phyloP scores from a whole-genome alignment of 108 stramenopile species.

The Aurantiochytrium sp. region DNA sequence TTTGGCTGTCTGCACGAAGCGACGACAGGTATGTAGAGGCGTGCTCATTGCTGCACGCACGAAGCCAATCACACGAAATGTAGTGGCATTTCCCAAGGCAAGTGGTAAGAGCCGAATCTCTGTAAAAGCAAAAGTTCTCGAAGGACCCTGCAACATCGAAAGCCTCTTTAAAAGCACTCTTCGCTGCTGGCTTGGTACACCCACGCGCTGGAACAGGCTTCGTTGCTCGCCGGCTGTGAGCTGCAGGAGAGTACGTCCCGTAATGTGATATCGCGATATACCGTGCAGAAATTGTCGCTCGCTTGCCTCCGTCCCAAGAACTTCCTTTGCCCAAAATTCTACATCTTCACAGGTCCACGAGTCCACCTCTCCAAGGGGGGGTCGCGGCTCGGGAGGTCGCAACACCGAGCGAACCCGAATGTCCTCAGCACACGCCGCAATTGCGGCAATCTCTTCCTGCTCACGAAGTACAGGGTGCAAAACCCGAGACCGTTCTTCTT shows the following conservation, averaged over 20 bases:
- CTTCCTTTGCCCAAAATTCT: not conserved
- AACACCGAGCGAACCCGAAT: not conserved
- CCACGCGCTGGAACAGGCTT: not conserved
- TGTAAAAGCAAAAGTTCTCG: not conserved
- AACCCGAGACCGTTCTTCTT: not conserved
- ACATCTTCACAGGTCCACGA: not conserved
- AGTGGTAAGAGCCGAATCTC: not conserved
- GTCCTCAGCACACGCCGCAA: not conserved
- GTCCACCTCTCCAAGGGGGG: not conserved
- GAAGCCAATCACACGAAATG: not conserved
- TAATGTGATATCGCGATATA: not conserved
- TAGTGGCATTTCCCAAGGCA: not conserved
- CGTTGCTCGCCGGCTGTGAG: not conserved
- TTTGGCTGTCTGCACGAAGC: not conserved
- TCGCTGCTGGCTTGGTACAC: not conserved
- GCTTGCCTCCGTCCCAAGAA: not conserved
- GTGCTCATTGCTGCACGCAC: not conserved
- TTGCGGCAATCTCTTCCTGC: not conserved
- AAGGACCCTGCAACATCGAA: not conserved
- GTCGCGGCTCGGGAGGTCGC: not conserved
- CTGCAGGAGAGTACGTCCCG: not conserved
- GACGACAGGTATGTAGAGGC: not conserved
- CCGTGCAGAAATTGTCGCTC: not conserved
- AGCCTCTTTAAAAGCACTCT: not conserved
- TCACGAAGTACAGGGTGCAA: not conserved